Evolutionary conservation across 192 early-diverging fungal genomes (phyloP), one percentile per base, ranked within the genome.

Genomic region (Mortierella antarctica): DNA sequence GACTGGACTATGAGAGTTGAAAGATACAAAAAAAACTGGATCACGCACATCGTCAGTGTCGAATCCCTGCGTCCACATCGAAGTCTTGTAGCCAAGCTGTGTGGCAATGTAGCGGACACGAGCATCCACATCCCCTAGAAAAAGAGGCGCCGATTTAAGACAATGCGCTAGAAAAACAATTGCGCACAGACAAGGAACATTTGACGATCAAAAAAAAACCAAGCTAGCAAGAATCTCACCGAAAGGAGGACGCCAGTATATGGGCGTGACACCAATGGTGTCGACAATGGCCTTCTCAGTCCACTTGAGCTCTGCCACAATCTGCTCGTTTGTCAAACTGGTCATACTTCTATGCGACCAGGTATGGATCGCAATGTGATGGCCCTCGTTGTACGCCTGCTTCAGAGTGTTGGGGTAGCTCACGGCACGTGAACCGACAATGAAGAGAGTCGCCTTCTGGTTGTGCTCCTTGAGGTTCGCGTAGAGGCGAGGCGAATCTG

Each of bases 241-340:
- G 53, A 53, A 80, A 31, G 80, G 69, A 62, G 86, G 85, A 39
- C 86, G 75, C 83, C 83, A 84, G 65, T 86, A 78, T 10, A 66
- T 52, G 42, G 87, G 87, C 56, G 87, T 87, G 7, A 86, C 77
- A 66, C 86, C 86, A 56, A 73, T 83, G 47, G 80, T 61, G 42
- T 87, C 83, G 51, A 86, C 72, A 61, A 90, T 89, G 45, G 83
- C 84, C 31, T 77, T 72, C 59, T 89, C 88, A n/a, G 88, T 91
- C 87, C 89, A 93, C 52, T 88, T 84, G 20, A 94, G 57, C 74
- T 92, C 89, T 48, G 88, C 86, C 40, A 90, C 84, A 20, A 92
- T 57, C 41, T 73, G 60, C 54, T 83, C 75, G 42, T 84, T 84
- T 3, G 78, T 44, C 39, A 86, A 64, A 18, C 82, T 80, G 31